A percentile compares a stretch with the other conserved stretches of the same genome.
Evolutionary conservation across 768 basidiomycete species (phyloP).

Genomic region (Ramaria sp.): DNA sequence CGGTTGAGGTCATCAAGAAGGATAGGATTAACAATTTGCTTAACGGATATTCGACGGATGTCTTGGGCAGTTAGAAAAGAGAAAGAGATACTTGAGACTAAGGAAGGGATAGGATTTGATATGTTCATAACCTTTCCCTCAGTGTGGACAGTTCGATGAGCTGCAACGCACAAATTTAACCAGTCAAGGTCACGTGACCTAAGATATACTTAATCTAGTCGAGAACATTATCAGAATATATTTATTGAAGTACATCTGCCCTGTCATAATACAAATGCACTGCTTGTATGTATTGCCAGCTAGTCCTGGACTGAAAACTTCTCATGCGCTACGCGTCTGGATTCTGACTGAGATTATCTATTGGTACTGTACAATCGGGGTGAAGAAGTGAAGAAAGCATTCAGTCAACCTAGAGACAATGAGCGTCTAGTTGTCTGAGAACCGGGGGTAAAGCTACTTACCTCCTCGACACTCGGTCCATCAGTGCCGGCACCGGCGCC

Average conservation of each 20-base stretch:
- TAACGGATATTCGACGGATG: conserved; percentile 89
- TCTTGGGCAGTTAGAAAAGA: conserved; percentile 86
- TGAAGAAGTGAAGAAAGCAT: background rate
- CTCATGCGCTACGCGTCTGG: background rate
- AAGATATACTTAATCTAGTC: too few relatives aligned
- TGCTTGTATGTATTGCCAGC: too few relatives aligned
- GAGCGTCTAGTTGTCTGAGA: conserved; percentile 19
- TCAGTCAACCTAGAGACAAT: conserved; percentile 1
- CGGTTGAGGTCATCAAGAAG: conserved; percentile 89
- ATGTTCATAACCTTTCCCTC: conserved; percentile 60
- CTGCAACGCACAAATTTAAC: too few relatives aligned
- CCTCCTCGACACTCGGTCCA: conserved; percentile 87
- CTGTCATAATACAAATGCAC: too few relatives aligned
- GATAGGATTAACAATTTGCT: conserved; percentile 88
- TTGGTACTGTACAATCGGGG: conserved; percentile 1
- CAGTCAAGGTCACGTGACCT: background rate
- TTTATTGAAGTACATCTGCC: too few relatives aligned
- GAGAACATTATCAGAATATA: too few relatives aligned
- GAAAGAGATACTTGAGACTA: conserved; percentile 78
- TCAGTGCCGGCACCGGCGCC: conserved; percentile 43
- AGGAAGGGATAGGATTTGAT: conserved; percentile 77
- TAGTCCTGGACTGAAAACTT: too few relatives aligned
- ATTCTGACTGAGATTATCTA: background rate
- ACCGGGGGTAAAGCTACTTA: too few relatives aligned
- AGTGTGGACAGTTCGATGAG: too few relatives aligned